Evolutionary conservation across 202 grass and related monocot genomes (phyloP).

Genomic region (Schoenoplectus triqueter): DNA sequence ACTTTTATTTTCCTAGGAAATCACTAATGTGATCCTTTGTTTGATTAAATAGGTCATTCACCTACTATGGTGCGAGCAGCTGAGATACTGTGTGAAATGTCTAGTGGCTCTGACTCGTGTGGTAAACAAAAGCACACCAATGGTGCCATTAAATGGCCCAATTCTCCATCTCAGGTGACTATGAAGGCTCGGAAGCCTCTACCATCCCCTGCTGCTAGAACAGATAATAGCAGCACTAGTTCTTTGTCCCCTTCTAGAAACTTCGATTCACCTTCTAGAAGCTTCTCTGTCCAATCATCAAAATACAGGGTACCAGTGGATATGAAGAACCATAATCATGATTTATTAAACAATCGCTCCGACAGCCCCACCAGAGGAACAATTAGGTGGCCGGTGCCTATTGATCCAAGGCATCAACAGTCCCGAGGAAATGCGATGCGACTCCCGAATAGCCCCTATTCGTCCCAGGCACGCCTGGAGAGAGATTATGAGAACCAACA

Average conservation of each 20-base stretch:
- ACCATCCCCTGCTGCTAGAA: constrained; percentile 14
- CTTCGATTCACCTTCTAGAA: constrained; percentile 36
- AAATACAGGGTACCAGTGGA: constrained; percentile 39
- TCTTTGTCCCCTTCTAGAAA: constrained; percentile 34
- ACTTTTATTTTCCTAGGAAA: constrained; percentile 29
- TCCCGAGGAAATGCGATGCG: constrained; percentile 53
- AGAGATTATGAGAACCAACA: constrained; percentile 85
- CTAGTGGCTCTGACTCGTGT: constrained; percentile 42
- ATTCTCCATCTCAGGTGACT: constrained; percentile 69
- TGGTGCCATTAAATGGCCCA: constrained; percentile 63
- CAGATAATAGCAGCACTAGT: constrained; percentile 31
- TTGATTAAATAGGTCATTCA: constrained; percentile 59
- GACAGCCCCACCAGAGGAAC: constrained; percentile 64
- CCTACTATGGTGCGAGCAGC: constrained; percentile 58
- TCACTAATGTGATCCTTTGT: constrained; percentile 33
- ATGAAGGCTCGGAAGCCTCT: constrained; percentile 66
- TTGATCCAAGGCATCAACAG: constrained; percentile 65
- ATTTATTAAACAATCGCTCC: constrained; percentile 54
- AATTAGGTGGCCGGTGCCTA: constrained; percentile 65
- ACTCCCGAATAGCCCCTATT: constrained; percentile 47
- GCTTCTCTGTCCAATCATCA: constrained; percentile 33
- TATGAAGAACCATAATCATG: constrained; percentile 63
- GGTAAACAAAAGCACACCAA: constrained; percentile 47
- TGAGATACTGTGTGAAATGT: constrained; percentile 81
- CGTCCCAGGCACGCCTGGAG: constrained; percentile 55